Base-by-base conservation (phyloP, 2,329 filamentous ascomycete genomes). In the Colletotrichum magnum region DNA sequence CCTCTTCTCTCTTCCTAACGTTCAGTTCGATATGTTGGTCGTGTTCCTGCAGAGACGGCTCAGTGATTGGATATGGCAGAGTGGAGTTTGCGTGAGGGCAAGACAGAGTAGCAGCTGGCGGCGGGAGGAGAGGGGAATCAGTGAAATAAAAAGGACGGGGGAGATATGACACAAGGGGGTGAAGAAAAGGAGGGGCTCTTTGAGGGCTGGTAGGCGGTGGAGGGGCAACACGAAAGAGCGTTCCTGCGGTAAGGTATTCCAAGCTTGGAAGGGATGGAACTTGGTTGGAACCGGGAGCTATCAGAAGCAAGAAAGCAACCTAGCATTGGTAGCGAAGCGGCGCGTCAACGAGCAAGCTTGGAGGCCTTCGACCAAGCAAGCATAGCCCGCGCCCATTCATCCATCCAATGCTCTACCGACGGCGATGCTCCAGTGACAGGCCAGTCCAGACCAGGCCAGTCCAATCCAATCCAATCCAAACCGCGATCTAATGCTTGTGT, bases 141-240 rank as follows among this genome's bases (percentile, higher is more conserved):
- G 56, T 66, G 26, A 67, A 65, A 70, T 68, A 67, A 45, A 58
- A 39, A 61, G 58, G 52, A 48, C 48, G 59, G 59, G 32, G 56
- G 24, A 36, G 69, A 47, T 51, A 62, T 68, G 64, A 71, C 62
- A 64, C 54, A 68, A 71, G 21, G 67, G 66, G 66, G 58, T 32
- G 47, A 61, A 62, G 61, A 58, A 68, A 70, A 71, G 67, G 69
- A 71, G 58, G 69, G 69, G 69, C 58, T 24, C n/a, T 50, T 58
- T 54, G 51, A 64, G 52, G 39, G 57, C 41, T 53, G 41, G 41
- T 48, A 54, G 36, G 61, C 64, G 56, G 51, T 71, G 66, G 64
- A 71, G 67, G 57, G 57, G 60, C 62, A 64, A 61, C 63, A 57
- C 48, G 58, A 72, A 64, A 36, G 47, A n/a, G 39, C 56, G 64